These are phyloP conservation scores for Leishmania martiniquensis DNA, from an alignment of 208 protist genomes.

Conservation along the genomic window DNA sequence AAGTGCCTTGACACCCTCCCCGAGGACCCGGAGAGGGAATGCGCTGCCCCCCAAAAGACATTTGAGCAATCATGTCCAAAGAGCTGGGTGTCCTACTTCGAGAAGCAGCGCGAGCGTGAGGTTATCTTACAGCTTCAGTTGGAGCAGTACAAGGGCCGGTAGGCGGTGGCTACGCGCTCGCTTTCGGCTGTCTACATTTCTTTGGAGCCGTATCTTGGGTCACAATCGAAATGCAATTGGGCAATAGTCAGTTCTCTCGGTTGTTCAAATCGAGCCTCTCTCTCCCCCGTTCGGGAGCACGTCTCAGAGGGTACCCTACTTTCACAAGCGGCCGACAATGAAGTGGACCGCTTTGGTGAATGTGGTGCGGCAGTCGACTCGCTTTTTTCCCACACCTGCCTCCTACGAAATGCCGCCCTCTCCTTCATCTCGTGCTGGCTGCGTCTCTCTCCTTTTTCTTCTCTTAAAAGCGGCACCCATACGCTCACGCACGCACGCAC, in stretches of 20 bases:
- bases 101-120: slow-evolving; percentile 83
- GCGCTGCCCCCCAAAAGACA: slow-evolving; percentile 39
- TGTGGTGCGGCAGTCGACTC: not conserved
- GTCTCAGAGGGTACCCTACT: not conserved
- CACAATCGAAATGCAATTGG: not conserved
- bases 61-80: slow-evolving; percentile 64
- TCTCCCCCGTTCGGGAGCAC: not conserved
- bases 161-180: not conserved
- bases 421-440: not conserved
- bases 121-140: slow-evolving; percentile 82
- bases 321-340: not conserved
- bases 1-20: slow-evolving; percentile 81
- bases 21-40: slow-evolving; percentile 70
- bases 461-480: not conserved
- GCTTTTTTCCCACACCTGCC: not conserved
- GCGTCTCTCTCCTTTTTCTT: slow-evolving; percentile 18
- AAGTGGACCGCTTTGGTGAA: not conserved
- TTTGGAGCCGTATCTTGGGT: not conserved
- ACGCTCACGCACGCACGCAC: not conserved
- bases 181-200: slow-evolving; percentile 4
- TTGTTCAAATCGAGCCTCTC: not conserved
- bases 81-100: slow-evolving; percentile 84
- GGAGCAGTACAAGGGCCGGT: slow-evolving; percentile 56
- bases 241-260: not conserved
- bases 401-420: not conserved